Evolutionary conservation across 192 early-diverging fungal species (phyloP), one percentile per base, ranked within the genome.

Genomic region (Spizellomyces punctatus): DNA sequence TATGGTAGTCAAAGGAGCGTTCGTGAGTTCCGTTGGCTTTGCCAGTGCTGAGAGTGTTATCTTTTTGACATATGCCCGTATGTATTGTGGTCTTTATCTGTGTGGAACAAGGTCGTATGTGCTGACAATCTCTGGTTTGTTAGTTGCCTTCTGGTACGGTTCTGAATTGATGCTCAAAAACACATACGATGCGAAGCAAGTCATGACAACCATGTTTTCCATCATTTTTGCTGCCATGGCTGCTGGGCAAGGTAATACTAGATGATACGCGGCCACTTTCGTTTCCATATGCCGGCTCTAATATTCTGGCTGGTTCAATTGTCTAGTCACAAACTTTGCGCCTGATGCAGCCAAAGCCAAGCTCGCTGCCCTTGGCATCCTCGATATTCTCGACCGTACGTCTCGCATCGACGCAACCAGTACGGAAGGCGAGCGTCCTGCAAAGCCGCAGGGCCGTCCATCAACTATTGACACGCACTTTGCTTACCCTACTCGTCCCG

Each of bases 111-210:
- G 47, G 73, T 59, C 14, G 60, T 66, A 12, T 17, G 7, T 16
- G 17, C 9, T 41, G 49, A 63, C 8, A 22, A 58, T 57, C 66
- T 71, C 45, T 93, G 88, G 67, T 64, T 36, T 36, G 27, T 36
- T 89, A 5, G 82, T 95, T 19, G 91, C 93, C 27, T 94, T 95
- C 85, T 95, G 83, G 81, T 95, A 93, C 72, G 94, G 94, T 44
- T 74, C 91, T 46, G 80, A 81, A 49, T 83, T 92, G 47, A 83
- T 89, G 42, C 68, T 84, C 48, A 75, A 80, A 54, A 75, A 75
- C 10, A 44, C 79, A 1, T 86, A 90, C 80, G 17, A 46, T 0
- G 55, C 82, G 5, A 78, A 69, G 3, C 65, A 81, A 17, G 74
- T 90, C 43, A 55, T 86, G 49, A 79, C 58, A 43, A 79, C 74